Evolutionary conservation across 73 alveolate species (phyloP).

Genomic region (Halteria grandinella): DNA sequence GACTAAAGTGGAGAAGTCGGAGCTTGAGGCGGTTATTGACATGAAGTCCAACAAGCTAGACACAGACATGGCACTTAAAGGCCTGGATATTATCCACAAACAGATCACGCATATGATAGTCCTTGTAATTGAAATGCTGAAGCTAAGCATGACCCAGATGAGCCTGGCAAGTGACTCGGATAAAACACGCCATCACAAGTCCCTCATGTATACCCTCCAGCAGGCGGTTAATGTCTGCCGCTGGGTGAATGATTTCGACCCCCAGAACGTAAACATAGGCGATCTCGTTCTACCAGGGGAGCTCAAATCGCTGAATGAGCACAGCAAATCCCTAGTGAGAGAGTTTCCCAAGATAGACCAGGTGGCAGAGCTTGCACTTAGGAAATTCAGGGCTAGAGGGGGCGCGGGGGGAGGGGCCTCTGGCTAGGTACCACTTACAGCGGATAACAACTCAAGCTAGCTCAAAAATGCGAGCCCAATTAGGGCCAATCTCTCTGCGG

Average conservation of each 20-base stretch:
- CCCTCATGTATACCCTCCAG: constrained; percentile 32
- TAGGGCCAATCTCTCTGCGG: not conserved
- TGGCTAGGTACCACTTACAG: too few relatives aligned
- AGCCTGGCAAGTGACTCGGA: too few relatives aligned
- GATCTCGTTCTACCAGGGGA: constrained; percentile 56
- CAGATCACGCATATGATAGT: constrained; percentile 29
- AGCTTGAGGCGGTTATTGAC: constrained; percentile 6
- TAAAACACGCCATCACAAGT: too few relatives aligned
- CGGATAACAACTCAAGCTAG: too few relatives aligned
- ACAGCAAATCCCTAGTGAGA: not conserved
- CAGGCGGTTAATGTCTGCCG: constrained; percentile 40
- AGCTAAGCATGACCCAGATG: not conserved
- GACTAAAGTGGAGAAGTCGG: constrained; percentile 26
- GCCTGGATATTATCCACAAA: constrained; percentile 41
- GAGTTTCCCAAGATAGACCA: constrained; percentile 26
- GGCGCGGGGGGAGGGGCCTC: too few relatives aligned
- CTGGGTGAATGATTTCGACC: constrained; percentile 61
- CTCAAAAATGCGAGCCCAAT: too few relatives aligned
- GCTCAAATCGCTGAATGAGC: constrained; percentile 17
- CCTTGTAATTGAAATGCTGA: not conserved
- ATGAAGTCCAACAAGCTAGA: constrained; percentile 40
- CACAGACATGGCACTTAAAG: constrained; percentile 2
- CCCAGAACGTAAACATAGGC: constrained; percentile 47
- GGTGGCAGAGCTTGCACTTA: constrained; percentile 18
- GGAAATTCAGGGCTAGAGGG: constrained; percentile 22